These are phyloP conservation scores for Apiospora marii DNA, from an alignment of 2,329 filamentous ascomycete genomes.

Conservation along the genomic window DNA sequence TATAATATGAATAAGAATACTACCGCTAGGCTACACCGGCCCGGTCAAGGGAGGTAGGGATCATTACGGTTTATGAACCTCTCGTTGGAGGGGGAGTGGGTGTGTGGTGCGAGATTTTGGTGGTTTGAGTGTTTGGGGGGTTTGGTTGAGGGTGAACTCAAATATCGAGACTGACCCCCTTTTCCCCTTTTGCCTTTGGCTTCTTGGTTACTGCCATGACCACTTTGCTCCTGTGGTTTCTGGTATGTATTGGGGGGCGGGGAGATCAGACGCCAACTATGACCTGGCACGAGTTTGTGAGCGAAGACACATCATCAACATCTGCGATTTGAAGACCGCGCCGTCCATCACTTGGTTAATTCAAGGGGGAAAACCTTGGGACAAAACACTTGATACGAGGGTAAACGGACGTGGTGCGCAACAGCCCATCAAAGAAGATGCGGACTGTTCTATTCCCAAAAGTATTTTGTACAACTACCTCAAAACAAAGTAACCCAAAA, in stretches of 20 bases:
- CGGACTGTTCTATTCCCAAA: background rate
- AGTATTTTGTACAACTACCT: background rate
- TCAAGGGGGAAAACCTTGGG: background rate
- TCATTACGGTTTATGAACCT: background rate
- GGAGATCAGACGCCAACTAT: no score
- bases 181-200: background rate
- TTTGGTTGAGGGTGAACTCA: background rate
- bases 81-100: background rate
- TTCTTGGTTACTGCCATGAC: background rate
- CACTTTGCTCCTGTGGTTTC: background rate
- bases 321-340: background rate
- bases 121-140: background rate
- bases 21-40: conserved; percentile 12
- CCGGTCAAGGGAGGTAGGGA: background rate
- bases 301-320: background rate
- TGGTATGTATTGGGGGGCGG: no score
- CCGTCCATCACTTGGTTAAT: background rate
- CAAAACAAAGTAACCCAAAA: background rate
- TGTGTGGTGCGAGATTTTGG: background rate
- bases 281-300: no score
- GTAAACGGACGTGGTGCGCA: background rate
- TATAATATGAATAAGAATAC: background rate
- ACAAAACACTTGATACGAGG: background rate
- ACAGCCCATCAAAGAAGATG: background rate
- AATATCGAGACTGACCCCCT: background rate